Base-by-base conservation (phyloP, 805 yeast genomes). In the Hanseniaspora nectarophila region DNA sequence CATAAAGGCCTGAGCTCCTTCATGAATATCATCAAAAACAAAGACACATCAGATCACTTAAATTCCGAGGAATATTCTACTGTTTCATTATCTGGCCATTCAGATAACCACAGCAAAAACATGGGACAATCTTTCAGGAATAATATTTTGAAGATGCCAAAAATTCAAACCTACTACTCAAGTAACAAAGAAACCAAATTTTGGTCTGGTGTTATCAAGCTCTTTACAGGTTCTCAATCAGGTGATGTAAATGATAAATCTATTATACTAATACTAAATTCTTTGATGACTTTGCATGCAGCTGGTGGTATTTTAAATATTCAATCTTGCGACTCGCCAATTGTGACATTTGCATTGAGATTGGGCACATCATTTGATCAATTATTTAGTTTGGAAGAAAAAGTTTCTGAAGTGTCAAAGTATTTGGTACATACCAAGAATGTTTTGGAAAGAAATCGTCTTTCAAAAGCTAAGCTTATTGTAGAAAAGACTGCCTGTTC, bases 401-500 rank as follows among this genome's bases (percentile, higher is more conserved):
- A 34, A 35, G 43, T 13, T 34, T 35, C 18, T 18, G 56, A 34
- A 35, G 21, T 47, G 43, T 35, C 55, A 48, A 38, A 54, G 51
- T 21, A 53, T 54, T 38, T 55, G 54, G 13, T 54, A 40, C 35
- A 35, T 51, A 5, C 37, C 47, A 31, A 55, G 51, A 33, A 28
- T 42, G 21, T 53, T 49, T 43, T 59, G 12, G 48, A 58, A 12
- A 58, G 59, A 45, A 55, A 61, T 40, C 58, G 56, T 1, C 37
- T 45, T 13, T 49, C 61, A 10, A 55, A 55, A 20, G 52, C 56
- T 23, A 62, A 61, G 35, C 54, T 61, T 2, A 61, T 59, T 44
- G 56, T 66, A 24, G 66, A 64, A 45, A 64, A 57, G 47, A 61
- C 65, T n/a, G 55, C 63, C 20, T 63, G 67, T 1, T 61, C 66